These are phyloP conservation scores for Gymnopus androsaceus DNA, from an alignment of 1,284 basidiomycete genomes.

Conservation along the genomic window DNA sequence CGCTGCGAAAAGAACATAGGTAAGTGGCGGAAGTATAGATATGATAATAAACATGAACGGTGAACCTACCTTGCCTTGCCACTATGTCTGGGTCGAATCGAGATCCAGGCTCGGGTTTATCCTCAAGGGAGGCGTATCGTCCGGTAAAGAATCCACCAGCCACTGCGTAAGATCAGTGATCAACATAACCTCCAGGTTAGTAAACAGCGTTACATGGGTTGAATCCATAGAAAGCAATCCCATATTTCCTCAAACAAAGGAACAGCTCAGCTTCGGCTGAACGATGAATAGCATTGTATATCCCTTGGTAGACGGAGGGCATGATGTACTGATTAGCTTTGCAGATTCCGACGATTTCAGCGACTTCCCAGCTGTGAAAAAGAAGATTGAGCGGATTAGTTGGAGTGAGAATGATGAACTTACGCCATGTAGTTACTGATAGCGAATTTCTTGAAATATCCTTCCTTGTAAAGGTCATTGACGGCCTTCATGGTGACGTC, in stretches of 20 bases:
- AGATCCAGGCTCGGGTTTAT: slow-evolving; percentile 39
- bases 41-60: neutral
- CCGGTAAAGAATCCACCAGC: slow-evolving; percentile 44
- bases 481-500: slow-evolving; percentile 49
- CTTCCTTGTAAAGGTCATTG: slow-evolving; percentile 47
- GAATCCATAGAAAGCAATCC: slow-evolving; percentile 62
- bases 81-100: slow-evolving; percentile 41
- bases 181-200: neutral
- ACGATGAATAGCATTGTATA: slow-evolving; percentile 57
- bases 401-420: slow-evolving; percentile 13
- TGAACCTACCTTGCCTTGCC: slow-evolving; percentile 35
- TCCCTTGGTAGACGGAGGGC: slow-evolving; percentile 71
- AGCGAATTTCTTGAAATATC: slow-evolving; percentile 38
- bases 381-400: neutral
- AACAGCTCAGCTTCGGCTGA: slow-evolving; percentile 59
- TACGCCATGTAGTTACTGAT: slow-evolving; percentile 40
- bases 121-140: slow-evolving; percentile 29
- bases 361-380: slow-evolving; percentile 54
- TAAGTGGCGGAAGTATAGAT: neutral
- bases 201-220: slow-evolving; percentile 37
- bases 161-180: slow-evolving; percentile 26
- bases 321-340: slow-evolving; percentile 56
- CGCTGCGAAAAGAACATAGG: too few species aligned
- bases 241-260: slow-evolving; percentile 63
- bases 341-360: slow-evolving; percentile 61